phyloP scores from a whole-genome alignment of 306 rosid genomes.

The Ceratonia siliqua region DNA sequence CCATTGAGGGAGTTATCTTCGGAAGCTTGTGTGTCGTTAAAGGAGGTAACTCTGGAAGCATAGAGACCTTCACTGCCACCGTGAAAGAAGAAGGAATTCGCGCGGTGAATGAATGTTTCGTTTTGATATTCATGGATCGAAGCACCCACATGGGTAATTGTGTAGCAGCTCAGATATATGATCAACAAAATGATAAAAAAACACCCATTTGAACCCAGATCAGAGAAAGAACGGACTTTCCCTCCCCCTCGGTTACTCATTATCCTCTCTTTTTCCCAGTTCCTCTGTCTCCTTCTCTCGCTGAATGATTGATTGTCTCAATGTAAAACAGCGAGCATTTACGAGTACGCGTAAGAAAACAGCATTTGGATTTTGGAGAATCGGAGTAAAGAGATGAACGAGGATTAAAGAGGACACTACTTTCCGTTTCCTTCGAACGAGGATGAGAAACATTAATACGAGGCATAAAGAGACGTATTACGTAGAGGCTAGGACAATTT shows the following conservation, averaged over 20 bases:
- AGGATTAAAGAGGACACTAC: too few relatives aligned
- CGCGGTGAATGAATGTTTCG: slow-evolving; percentile 55
- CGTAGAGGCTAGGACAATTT: too few relatives aligned
- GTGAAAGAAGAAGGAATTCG: slow-evolving; percentile 74
- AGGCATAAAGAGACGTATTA: too few relatives aligned
- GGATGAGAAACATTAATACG: too few relatives aligned
- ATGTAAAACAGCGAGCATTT: background rate
- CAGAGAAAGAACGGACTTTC: background rate
- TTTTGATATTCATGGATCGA: slow-evolving; percentile 70
- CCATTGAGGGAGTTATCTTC: slow-evolving; percentile 57
- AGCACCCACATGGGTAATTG: slow-evolving; percentile 45
- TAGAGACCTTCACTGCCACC: slow-evolving; percentile 81
- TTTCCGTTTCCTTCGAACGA: too few relatives aligned
- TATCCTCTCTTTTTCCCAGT: background rate
- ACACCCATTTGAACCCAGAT: slow-evolving; percentile 40
- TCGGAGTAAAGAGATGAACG: too few relatives aligned
- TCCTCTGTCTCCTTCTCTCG: background rate
- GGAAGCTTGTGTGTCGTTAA: slow-evolving; percentile 30
- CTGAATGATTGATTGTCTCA: background rate
- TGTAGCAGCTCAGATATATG: slow-evolving; percentile 10
- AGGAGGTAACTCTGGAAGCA: slow-evolving; percentile 42
- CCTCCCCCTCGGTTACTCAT: slow-evolving; percentile 27
- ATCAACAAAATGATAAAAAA: background rate
- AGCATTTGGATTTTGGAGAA: too few relatives aligned
- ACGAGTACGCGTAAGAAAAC: too few relatives aligned